Percentiles rank a stretch among this genome's conserved stretches.
phyloP scores from a whole-genome alignment of 306 rosid genomes.

The Erythrophleum fordii region DNA sequence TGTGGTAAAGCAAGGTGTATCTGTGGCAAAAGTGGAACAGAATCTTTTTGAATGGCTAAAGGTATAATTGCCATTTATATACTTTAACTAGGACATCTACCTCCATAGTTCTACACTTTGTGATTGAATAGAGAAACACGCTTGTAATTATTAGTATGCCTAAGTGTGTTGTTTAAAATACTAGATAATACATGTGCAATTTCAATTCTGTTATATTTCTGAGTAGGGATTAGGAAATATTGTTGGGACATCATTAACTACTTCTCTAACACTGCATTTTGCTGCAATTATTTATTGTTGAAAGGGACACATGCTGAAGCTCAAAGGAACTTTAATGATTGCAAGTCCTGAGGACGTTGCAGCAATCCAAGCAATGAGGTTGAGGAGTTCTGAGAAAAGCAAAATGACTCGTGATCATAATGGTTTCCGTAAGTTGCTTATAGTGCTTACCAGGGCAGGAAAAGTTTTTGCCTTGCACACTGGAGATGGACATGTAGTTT shows the following conservation, averaged over 20 bases:
- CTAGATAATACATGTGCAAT: background rate
- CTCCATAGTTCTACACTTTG: background rate
- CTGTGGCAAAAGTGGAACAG: conserved; percentile 92
- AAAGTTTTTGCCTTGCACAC: conserved; percentile 97
- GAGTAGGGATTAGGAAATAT: conserved; percentile 28
- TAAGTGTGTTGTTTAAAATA: background rate
- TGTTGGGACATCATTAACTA: conserved; percentile 30
- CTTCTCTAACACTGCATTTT: conserved; percentile 40
- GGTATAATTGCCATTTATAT: conserved; percentile 52
- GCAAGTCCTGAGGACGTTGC: conserved; percentile 88
- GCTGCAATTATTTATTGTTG: conserved; percentile 44
- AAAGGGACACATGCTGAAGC: conserved; percentile 92
- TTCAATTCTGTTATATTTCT: conserved; percentile 19
- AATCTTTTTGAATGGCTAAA: conserved; percentile 95
- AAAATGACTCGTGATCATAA: conserved; percentile 98
- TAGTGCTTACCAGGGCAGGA: conserved; percentile 89
- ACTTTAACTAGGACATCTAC: conserved; percentile 17
- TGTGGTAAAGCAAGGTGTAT: conserved; percentile 83
- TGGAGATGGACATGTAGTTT: conserved; percentile 88
- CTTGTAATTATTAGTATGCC: background rate
- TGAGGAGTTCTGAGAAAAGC: conserved; percentile 92
- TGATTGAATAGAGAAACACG: background rate
- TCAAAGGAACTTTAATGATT: conserved; percentile 95
- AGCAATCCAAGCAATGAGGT: conserved; percentile 81
- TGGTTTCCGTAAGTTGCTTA: conserved; percentile 91